Conservation (phyloP, 768 basidiomycete genomes). For the Termitomyces sp. region DNA sequence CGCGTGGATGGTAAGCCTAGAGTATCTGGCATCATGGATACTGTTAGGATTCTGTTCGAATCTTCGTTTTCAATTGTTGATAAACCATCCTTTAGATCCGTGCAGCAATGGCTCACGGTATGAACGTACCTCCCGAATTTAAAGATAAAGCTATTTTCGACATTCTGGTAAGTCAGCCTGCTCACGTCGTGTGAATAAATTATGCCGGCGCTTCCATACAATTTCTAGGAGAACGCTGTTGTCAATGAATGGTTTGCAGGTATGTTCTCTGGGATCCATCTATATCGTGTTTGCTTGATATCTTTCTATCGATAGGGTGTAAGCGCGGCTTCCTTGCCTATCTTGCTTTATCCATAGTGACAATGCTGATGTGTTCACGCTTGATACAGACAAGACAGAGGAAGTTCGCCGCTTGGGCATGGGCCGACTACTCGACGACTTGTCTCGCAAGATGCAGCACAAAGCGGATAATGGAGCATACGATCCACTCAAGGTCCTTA, state of each 20-base stretch:
- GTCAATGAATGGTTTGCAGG: slow-evolving; percentile 78
- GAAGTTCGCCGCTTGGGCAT: slow-evolving; percentile 74
- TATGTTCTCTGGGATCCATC: slow-evolving; percentile 13
- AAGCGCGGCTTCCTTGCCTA: slow-evolving; percentile 7
- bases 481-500: slow-evolving; percentile 56
- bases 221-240: slow-evolving; percentile 59
- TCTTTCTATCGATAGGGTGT: slow-evolving; percentile 32
- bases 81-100: slow-evolving; percentile 38
- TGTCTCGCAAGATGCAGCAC: slow-evolving; percentile 56
- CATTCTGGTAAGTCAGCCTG: slow-evolving; percentile 41
- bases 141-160: slow-evolving; percentile 55
- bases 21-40: slow-evolving; percentile 72
- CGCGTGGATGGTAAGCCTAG: slow-evolving; percentile 73
- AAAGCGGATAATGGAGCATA: slow-evolving; percentile 41
- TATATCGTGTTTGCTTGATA: slow-evolving; percentile 6
- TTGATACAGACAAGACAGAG: slow-evolving; percentile 53
- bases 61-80: neutral
- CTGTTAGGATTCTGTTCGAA: slow-evolving; percentile 30
- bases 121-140: slow-evolving; percentile 69
- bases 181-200: neutral
- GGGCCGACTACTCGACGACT: slow-evolving; percentile 66
- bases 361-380: neutral
- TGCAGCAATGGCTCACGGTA: slow-evolving; percentile 65
- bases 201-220: neutral
- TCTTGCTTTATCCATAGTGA: neutral